Conservation (phyloP, 2,329 filamentous ascomycete genomes). For the Colletotrichum gloeosporioides region DNA sequence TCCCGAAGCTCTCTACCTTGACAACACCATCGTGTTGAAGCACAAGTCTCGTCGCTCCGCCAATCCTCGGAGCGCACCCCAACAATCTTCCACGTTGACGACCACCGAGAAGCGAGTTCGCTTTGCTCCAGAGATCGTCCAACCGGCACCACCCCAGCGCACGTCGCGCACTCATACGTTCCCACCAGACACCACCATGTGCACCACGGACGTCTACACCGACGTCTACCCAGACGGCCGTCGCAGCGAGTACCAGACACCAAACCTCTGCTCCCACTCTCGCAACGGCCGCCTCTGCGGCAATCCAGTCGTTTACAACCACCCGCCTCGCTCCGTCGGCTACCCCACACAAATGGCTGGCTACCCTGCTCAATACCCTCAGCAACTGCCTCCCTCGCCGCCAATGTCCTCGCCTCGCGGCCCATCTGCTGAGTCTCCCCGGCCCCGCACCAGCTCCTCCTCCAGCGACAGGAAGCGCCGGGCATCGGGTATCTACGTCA, state of each 20-base stretch:
- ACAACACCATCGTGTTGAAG: slow-evolving; percentile 15
- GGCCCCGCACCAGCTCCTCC: slow-evolving; percentile 36
- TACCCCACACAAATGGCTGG: slow-evolving; percentile 24
- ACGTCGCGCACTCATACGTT: slow-evolving; percentile 7
- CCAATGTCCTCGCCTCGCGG: slow-evolving; percentile 34
- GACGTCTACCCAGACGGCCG: slow-evolving; percentile 53
- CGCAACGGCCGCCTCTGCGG: slow-evolving; percentile 46
- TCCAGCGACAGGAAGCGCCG: slow-evolving; percentile 33
- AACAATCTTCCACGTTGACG: neutral
- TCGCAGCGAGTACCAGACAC: slow-evolving; percentile 35
- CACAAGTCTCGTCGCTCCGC: slow-evolving; percentile 3
- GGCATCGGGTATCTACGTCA: slow-evolving; percentile 41
- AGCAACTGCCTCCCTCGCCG: slow-evolving; percentile 45
- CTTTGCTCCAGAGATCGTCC: slow-evolving; percentile 9
- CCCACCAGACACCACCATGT: slow-evolving; percentile 51
- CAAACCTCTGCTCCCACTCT: slow-evolving; percentile 42
- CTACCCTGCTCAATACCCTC: slow-evolving; percentile 29
- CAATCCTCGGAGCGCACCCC: neutral
- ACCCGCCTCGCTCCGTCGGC: slow-evolving; percentile 42
- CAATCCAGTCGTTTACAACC: slow-evolving; percentile 44
- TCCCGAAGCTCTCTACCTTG: slow-evolving; percentile 6
- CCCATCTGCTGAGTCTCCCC: slow-evolving; percentile 40
- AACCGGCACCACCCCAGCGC: slow-evolving; percentile 8
- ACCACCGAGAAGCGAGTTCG: neutral
- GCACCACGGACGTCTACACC: slow-evolving; percentile 52